Percentiles rank a stretch among this genome's conserved stretches.
Evolutionary conservation across 495 filamentous ascomycete species (phyloP).

Genomic region (Talaromyces ruber): DNA sequence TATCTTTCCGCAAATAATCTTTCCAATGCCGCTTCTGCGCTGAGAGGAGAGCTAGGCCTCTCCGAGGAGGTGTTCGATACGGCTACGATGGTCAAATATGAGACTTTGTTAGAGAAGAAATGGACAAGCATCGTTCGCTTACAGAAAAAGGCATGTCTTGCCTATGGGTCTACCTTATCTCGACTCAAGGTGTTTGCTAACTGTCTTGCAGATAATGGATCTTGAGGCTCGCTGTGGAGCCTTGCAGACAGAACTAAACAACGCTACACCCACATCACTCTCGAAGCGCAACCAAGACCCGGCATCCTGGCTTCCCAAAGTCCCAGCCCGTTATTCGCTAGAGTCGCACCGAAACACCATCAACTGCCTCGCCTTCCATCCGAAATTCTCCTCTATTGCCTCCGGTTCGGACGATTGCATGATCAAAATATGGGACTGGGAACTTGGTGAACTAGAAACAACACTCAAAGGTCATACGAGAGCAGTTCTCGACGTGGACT

Average conservation of each 20-base stretch:
- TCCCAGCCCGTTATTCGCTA: constrained; percentile 71
- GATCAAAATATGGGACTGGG: constrained; percentile 98
- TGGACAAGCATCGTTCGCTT: constrained; percentile 92
- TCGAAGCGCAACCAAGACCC: constrained; percentile 77
- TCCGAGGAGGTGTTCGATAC: constrained; percentile 52
- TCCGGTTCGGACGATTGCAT: constrained; percentile 91
- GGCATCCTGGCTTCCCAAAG: constrained; percentile 74
- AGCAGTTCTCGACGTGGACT: constrained; percentile 82
- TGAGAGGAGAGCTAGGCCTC: constrained; percentile 38
- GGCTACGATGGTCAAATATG: constrained; percentile 73
- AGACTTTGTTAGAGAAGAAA: constrained; percentile 86
- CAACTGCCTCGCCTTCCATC: constrained; percentile 90
- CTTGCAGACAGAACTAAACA: constrained; percentile 78
- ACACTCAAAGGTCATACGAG: constrained; percentile 94
- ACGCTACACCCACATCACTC: constrained; percentile 74
- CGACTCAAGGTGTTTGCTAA: neutral
- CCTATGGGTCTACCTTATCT: neutral
- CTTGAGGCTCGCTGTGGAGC: constrained; percentile 63
- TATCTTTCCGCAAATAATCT: constrained; percentile 73
- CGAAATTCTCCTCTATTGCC: constrained; percentile 82
- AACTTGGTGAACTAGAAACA: constrained; percentile 82
- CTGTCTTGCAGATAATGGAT: constrained; percentile 72
- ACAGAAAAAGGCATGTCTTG: constrained; percentile 70
- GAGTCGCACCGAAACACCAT: constrained; percentile 77
- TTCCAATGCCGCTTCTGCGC: constrained; percentile 52